Evolutionary conservation across 305 asterid genomes (phyloP).

Genomic region (Fraxinus angustifolia): DNA sequence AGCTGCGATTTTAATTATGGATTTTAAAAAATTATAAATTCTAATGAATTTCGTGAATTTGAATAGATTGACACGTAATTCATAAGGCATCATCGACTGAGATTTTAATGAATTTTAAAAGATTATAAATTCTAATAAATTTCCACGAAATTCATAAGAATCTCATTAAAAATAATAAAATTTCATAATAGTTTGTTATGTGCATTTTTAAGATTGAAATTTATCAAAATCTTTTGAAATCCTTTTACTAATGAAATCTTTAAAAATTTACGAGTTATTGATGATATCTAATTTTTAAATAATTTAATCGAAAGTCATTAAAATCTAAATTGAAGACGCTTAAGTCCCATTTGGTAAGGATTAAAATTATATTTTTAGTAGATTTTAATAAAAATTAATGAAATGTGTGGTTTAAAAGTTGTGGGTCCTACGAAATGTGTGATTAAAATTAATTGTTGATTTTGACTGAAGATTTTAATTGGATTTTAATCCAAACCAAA

Average conservation of each 20-base stretch:
- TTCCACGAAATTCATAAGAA: neutral
- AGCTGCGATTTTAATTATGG: neutral
- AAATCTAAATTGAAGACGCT: neutral
- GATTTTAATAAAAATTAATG: too few relatives aligned
- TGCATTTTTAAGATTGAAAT: neutral
- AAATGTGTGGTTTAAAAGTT: too few relatives aligned
- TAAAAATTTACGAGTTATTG: neutral
- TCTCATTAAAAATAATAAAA: neutral
- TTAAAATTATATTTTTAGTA: too few relatives aligned
- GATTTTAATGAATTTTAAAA: neutral
- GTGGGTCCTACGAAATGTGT: too few relatives aligned
- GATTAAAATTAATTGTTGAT: too few relatives aligned
- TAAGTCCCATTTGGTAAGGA: too few relatives aligned
- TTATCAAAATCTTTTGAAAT: neutral
- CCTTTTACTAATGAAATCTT: neutral
- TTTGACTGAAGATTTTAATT: too few relatives aligned
- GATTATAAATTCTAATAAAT: neutral
- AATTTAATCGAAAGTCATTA: neutral
- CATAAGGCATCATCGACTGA: neutral
- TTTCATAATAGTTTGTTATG: neutral
- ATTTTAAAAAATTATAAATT: too few relatives aligned
- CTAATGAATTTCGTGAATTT: neutral
- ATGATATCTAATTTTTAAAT: neutral
- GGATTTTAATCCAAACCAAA: too few relatives aligned
- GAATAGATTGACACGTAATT: too few relatives aligned